Evolutionary conservation across 176 grass and related monocot genomes (phyloP).

Genomic region (Triticum turgidum): DNA sequence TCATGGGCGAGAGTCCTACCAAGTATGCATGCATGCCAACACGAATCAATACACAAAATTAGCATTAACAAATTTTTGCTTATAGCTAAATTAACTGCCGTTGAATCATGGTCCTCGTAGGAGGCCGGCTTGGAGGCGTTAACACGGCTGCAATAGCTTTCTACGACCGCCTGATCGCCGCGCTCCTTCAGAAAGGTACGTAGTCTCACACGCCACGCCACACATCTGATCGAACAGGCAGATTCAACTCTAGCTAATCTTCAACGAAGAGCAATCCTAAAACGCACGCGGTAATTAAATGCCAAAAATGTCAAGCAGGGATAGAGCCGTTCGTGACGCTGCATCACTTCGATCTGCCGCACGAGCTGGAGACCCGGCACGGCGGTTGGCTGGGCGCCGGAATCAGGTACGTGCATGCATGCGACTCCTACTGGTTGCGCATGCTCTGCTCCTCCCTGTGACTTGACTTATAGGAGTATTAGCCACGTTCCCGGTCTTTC

Average conservation of each 20-base stretch:
- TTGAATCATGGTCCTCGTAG: background rate
- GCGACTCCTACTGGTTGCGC: background rate
- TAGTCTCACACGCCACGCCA: background rate
- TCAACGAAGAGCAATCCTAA: background rate
- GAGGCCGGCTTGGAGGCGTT: slow-evolving; percentile 48
- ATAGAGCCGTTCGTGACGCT: slow-evolving; percentile 77
- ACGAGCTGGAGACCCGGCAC: slow-evolving; percentile 49
- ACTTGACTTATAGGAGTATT: too few relatives aligned
- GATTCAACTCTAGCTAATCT: background rate
- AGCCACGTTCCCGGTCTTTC: background rate
- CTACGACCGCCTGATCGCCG: slow-evolving; percentile 55
- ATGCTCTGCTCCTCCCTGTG: background rate
- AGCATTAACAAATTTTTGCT: background rate
- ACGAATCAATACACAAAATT: background rate
- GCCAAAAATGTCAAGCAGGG: slow-evolving; percentile 34
- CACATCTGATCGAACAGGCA: background rate
- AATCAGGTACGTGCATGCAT: slow-evolving; percentile 35
- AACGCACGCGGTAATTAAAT: too few relatives aligned
- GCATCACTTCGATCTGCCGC: slow-evolving; percentile 62
- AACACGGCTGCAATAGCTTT: slow-evolving; percentile 51
- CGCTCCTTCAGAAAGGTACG: slow-evolving; percentile 48
- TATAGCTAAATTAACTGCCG: background rate
- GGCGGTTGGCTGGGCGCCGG: slow-evolving; percentile 50
- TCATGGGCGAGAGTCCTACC: slow-evolving; percentile 60
- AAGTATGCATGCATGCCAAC: slow-evolving; percentile 47